Percentiles rank a stretch among this genome's conserved stretches.
Conservation (phyloP, 805 yeast species). For the Kockiozyma suomiensis region DNA sequence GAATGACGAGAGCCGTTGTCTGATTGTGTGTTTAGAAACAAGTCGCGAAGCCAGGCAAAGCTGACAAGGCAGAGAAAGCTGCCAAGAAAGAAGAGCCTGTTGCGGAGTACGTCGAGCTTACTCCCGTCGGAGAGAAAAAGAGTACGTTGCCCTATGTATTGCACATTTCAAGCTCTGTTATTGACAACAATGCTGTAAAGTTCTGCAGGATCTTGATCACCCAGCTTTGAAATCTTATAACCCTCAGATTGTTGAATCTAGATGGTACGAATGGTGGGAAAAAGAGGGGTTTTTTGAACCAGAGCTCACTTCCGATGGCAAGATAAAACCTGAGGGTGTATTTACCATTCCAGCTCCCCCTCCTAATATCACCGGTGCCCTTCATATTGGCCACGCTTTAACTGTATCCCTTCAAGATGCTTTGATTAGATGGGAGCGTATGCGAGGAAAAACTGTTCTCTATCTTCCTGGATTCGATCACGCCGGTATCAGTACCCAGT, state of each 20-base stretch:
- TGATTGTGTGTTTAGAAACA: constrained; percentile 41
- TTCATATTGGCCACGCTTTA: constrained; percentile 97
- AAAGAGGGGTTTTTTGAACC: constrained; percentile 87
- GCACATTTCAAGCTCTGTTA: background rate
- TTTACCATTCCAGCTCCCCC: constrained; percentile 98
- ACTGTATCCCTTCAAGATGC: constrained; percentile 95
- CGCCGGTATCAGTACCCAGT: constrained; percentile 98
- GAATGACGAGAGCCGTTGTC: background rate
- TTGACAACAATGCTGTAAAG: constrained; percentile 14
- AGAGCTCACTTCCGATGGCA: constrained; percentile 72
- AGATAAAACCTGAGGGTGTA: constrained; percentile 75
- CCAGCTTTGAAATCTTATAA: constrained; percentile 92
- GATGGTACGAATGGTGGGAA: constrained; percentile 99
- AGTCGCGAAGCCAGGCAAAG: constrained; percentile 51
- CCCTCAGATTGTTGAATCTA: constrained; percentile 89
- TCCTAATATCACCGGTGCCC: constrained; percentile 97
- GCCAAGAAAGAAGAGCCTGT: constrained; percentile 67
- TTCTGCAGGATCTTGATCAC: constrained; percentile 82
- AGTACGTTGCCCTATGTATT: constrained; percentile 8
- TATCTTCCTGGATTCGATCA: constrained; percentile 97
- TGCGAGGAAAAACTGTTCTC: constrained; percentile 93
- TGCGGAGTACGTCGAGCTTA: constrained; percentile 84
- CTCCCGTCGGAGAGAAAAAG: constrained; percentile 90
- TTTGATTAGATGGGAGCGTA: constrained; percentile 89
- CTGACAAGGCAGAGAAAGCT: constrained; percentile 48